Evolutionary conservation across 257 asterid genomes (phyloP), one percentile per base, ranked within the genome.

Genomic region (Solanum pimpinellifolium): DNA sequence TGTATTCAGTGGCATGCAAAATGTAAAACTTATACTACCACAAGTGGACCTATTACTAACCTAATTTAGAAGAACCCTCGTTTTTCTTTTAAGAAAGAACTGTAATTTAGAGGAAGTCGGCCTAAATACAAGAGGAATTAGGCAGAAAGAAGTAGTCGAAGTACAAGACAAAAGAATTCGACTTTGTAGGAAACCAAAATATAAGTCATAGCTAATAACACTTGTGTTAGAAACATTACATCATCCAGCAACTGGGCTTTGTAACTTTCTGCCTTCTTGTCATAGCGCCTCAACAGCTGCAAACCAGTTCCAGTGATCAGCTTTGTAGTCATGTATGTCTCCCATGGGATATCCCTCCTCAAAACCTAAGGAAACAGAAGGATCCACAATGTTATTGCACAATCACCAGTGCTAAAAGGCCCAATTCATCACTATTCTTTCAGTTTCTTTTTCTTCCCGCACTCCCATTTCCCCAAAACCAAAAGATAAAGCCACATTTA

Each of bases 301-400:
- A 97, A 94, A 83, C 96, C 97, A 23, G 98, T 94, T 74, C 98
- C 98, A 9, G 97, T 89, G 74, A 97, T 94, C 93, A 95, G 90
- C 94, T 97, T 95, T 59, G 97, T 94, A 66, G 98, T 90, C 95
- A 94, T 93, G 91, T 97, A 95, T 49, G 98, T 94, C 89, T 97
- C 98, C 99, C 99, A 97, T 83, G 98, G 98, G 88, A 97, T 97
- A 91, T 97, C 98, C 91, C 98, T 94, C 91, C 92, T 87, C 91
- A 96, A 91, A 75, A 94, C 95, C 98, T 96, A 88, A 60, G 41
- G 68, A 70, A 86, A 73, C 83, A 78, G 89, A 44, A 89, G 33
- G 65, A 85, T 10, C 13, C 42, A 15, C 9, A 13, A 33, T 72
- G 62, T 77, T 77, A 77, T 14, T 25, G 21, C 56, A 77, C 62